Evolutionary conservation across 495 filamentous ascomycete genomes (phyloP).

Genomic region (Chaetomium tenue): DNA sequence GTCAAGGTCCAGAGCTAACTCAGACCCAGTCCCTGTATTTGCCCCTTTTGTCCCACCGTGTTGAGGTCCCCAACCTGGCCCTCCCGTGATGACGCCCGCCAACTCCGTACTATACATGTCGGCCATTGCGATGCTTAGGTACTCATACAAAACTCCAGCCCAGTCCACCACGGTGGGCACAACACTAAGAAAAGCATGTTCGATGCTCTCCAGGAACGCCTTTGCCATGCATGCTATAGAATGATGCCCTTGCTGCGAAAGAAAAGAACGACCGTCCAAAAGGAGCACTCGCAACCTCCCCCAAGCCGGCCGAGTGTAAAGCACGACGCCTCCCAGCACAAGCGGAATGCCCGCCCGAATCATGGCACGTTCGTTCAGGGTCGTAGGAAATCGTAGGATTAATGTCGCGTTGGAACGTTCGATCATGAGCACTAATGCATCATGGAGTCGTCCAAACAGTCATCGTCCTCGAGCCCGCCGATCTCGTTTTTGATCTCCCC

Average conservation of each 20-base stretch:
- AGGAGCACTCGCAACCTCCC: conserved; percentile 4
- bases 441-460: conserved; percentile 70
- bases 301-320: not conserved
- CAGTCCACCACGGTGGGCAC: conserved; percentile 1
- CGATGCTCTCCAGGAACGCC: conserved; percentile 32
- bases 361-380: conserved; percentile 5
- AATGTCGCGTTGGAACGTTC: conserved; percentile 19
- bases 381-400: conserved; percentile 12
- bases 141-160: conserved; percentile 32
- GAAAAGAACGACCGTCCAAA: conserved; percentile 13
- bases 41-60: conserved; percentile 15
- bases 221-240: conserved; percentile 32
- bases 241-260: conserved; percentile 21
- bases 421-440: conserved; percentile 42
- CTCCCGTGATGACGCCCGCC: not conserved
- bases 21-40: conserved; percentile 17
- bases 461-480: conserved; percentile 81
- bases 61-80: not conserved
- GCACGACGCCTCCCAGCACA: not conserved
- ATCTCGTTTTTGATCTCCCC: conserved; percentile 90
- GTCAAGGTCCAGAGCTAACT: not conserved
- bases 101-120: conserved; percentile 28
- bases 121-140: conserved; percentile 31
- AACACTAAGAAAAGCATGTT: conserved; percentile 14
- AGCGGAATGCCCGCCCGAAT: not conserved